phyloP scores from a whole-genome alignment of 2,329 filamentous ascomycete genomes.

The Penicillium sp. region DNA sequence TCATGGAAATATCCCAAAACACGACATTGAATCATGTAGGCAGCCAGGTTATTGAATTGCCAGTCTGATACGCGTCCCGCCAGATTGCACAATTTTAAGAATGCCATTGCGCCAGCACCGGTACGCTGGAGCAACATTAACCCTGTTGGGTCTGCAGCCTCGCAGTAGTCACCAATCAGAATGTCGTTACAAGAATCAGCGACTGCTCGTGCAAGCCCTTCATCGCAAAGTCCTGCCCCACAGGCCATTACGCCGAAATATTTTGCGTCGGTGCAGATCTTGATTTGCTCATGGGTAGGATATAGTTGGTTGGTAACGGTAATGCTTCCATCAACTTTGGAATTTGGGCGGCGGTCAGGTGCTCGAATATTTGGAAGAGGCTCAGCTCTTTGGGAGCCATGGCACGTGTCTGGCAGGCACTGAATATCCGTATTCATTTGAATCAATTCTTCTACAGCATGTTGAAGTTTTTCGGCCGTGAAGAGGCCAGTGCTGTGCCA shows the following conservation, averaged over 20 bases:
- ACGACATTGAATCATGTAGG: constrained; percentile 24
- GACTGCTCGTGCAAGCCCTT: constrained; percentile 21
- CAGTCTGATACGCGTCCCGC: constrained; percentile 17
- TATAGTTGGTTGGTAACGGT: constrained; percentile 17
- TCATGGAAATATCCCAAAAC: constrained; percentile 26
- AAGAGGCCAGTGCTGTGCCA: constrained; percentile 21
- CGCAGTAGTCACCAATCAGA: constrained; percentile 28
- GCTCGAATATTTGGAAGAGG: constrained; percentile 16
- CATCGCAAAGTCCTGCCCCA: constrained; percentile 12
- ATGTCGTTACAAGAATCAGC: constrained; percentile 30
- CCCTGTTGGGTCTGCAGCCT: constrained; percentile 19
- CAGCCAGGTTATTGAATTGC: constrained; percentile 21
- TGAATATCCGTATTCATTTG: constrained; percentile 13
- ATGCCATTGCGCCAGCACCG: constrained; percentile 25
- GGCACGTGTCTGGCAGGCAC: constrained; percentile 3
- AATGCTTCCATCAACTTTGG: constrained; percentile 9
- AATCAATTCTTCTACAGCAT: constrained; percentile 17
- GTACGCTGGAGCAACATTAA: constrained; percentile 19
- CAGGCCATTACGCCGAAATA: constrained; percentile 76
- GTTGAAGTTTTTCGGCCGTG: constrained; percentile 14
- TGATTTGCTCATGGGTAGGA: constrained; percentile 24
- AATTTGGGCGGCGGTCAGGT: constrained; percentile 22
- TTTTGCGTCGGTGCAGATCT: constrained; percentile 44
- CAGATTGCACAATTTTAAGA: constrained; percentile 25
- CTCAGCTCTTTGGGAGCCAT: constrained; percentile 1